Evolutionary conservation across 2,329 filamentous ascomycete genomes (phyloP).

Genomic region (Huntiella decipiens): DNA sequence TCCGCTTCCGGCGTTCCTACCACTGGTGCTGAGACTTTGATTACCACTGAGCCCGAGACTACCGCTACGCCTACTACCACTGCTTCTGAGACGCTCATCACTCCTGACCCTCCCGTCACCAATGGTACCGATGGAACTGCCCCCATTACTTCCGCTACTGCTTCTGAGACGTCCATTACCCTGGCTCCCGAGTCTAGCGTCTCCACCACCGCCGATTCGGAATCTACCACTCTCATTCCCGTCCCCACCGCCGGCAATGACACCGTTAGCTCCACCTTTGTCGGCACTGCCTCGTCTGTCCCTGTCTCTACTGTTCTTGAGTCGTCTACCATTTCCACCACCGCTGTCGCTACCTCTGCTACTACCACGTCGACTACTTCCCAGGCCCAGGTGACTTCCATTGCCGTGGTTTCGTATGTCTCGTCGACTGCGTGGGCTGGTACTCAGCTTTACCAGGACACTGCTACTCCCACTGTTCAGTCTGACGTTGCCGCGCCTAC

Average conservation of each 20-base stretch:
- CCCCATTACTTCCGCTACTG: conserved; percentile 5
- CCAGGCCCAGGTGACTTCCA: conserved; percentile 12
- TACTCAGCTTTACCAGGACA: conserved; percentile 11
- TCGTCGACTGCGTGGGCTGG: conserved; percentile 11
- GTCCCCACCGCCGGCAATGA: conserved; percentile 10
- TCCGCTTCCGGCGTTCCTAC: conserved; percentile 5
- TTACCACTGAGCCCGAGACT: conserved; percentile 7
- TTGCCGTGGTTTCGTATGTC: conserved; percentile 10
- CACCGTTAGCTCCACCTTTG: conserved; percentile 3
- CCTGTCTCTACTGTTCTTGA: neutral
- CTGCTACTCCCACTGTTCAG: conserved; percentile 11
- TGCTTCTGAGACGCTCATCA: conserved; percentile 9
- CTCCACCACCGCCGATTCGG: conserved; percentile 10
- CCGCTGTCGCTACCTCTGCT: neutral
- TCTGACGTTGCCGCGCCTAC: conserved; percentile 14
- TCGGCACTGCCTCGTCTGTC: conserved; percentile 1
- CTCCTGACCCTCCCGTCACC: conserved; percentile 11
- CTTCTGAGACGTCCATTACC: conserved; percentile 8
- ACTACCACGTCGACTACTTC: conserved; percentile 13
- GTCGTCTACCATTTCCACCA: neutral
- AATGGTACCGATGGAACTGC: conserved; percentile 5
- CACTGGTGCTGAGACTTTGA: conserved; percentile 8
- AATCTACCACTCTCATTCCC: conserved; percentile 11
- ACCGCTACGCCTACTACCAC: neutral
- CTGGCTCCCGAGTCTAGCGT: conserved; percentile 9